Evolutionary conservation across 163 green algal genomes (phyloP).

Genomic region (Coccomyxa subellipsoidea): DNA sequence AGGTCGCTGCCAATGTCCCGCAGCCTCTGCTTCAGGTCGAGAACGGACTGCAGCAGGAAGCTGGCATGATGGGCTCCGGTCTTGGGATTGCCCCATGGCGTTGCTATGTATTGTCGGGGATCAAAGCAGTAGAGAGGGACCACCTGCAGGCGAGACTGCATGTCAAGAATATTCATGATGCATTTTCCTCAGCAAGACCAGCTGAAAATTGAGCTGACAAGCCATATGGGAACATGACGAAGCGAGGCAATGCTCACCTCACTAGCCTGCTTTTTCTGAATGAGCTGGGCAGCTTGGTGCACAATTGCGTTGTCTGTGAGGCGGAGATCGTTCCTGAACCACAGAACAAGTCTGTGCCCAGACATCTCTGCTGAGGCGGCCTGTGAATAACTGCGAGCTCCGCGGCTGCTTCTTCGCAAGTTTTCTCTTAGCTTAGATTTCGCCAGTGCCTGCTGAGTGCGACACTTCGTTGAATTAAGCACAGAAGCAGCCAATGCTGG

Average conservation of each 20-base stretch:
- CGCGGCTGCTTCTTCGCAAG: not conserved
- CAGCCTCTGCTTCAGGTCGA: conserved; percentile 8
- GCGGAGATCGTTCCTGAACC: conserved; percentile 63
- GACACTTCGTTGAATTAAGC: too few relatives aligned
- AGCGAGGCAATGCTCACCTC: conserved; percentile 16
- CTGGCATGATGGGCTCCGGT: conserved; percentile 67
- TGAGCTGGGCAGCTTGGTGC: conserved; percentile 33
- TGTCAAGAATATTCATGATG: conserved; percentile 10
- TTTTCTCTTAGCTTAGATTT: not conserved
- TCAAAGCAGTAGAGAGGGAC: conserved; percentile 95
- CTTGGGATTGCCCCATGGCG: conserved; percentile 60
- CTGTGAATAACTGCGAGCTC: not conserved
- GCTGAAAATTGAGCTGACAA: too few relatives aligned
- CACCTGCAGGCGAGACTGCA: conserved; percentile 52
- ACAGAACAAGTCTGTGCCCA: conserved; percentile 22
- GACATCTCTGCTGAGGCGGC: not conserved
- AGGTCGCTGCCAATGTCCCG: conserved; percentile 67
- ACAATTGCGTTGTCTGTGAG: conserved; percentile 69
- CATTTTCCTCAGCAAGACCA: too few relatives aligned
- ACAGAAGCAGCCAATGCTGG: too few relatives aligned
- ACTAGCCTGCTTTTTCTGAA: conserved; percentile 8
- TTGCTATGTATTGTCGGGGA: conserved; percentile 62
- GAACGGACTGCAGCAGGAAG: conserved; percentile 86
- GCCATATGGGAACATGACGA: not conserved
- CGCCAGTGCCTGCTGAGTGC: too few relatives aligned